Base-by-base conservation (phyloP, 768 basidiomycete species). In the Naematelia aurantialba region DNA sequence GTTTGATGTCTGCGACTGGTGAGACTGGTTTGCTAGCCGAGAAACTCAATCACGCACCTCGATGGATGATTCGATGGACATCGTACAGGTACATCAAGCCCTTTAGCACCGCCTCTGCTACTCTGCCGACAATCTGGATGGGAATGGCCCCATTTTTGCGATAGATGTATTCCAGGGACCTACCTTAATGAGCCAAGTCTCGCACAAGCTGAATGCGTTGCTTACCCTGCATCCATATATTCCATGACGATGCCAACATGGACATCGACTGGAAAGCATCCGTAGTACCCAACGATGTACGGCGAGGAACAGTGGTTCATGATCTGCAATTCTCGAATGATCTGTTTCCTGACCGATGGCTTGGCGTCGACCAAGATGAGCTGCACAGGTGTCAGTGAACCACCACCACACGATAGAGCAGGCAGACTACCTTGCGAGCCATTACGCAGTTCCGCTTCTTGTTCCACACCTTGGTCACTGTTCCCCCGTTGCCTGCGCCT, bases 231-330 rank as follows among this genome's bases (percentile, higher is more conserved):
- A 59, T 78, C 76, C 76, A 77, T 77, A 77, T 79, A 89, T 76
- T 99, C 96, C 87, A 99, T 97, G 79, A 92, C 98, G 53, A 97
- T 94, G 78, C 96, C 96, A 73, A 99, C 94, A 72, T 98, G 97
- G 12, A 94, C 94, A 78, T 99, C 96, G 2, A 89, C 86, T 29
- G 98, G 81, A 79, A 91, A 99, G 53, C 96, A 96, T 61, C 96
- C 96, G 74, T 88, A 93, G 81, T 97, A 99, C 0, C 89, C 92
- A 69, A 99, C 89, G 75, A 99, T 99, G 77, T 91, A 89, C 55
- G 83, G 84, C 5, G 90, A 93, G 65, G 87, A 82, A 79, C 94
- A 98, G 78, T 96, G 89, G 77, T 97, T 91, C 94, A 98, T 94
- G 81, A 99, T 98, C 70, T 97, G 94, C 66, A 99, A 81, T 75